Evolutionary conservation across 352 stramenopile species (phyloP), one percentile per base, ranked within the genome.

Genomic region (Phytopythium kandeliae): DNA sequence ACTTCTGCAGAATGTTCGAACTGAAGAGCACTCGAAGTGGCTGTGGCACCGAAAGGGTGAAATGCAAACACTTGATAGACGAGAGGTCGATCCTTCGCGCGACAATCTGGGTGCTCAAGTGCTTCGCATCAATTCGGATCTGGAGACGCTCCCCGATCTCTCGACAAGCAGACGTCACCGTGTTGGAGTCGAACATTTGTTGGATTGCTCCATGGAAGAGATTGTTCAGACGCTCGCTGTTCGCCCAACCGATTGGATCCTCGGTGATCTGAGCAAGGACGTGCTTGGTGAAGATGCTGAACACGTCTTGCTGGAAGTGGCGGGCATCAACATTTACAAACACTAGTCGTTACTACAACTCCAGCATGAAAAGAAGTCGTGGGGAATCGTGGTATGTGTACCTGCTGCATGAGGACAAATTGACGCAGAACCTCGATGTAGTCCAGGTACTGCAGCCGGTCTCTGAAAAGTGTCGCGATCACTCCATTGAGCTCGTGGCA

Each of bases 331-430:
- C 28, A 47, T 22, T 9, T 26, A 34, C 16, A 26, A n/a, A 0
- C 8, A 35, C 19, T n/a, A n/a, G n/a, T n/a, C n/a, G 35, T 40
- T 40, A 40, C 11, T n/a, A n/a, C n/a, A n/a, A n/a, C n/a, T n/a
- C n/a, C n/a, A n/a, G n/a, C n/a, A n/a, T n/a, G n/a, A n/a, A n/a
- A n/a, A n/a, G n/a, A n/a, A n/a, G n/a, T n/a, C n/a, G n/a, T n/a
- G n/a, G n/a, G n/a, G n/a, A n/a, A n/a, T n/a, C n/a, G n/a, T n/a
- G n/a, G 24, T 15, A 0, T 16, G 28, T 17, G 16, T 65, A 89
- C 78, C 78, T 86, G 73, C 43, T 78, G 71, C 75, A 89, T 87
- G n/a, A 89, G 67, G 8, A 89, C 69, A 41, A 83, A 86, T 46
- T 70, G 60, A 13, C 75, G 69, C 31, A 89, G 57, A 4, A 64